Conservation (phyloP, 108 stramenopile species). For the Pseudonitzschia pungens region DNA sequence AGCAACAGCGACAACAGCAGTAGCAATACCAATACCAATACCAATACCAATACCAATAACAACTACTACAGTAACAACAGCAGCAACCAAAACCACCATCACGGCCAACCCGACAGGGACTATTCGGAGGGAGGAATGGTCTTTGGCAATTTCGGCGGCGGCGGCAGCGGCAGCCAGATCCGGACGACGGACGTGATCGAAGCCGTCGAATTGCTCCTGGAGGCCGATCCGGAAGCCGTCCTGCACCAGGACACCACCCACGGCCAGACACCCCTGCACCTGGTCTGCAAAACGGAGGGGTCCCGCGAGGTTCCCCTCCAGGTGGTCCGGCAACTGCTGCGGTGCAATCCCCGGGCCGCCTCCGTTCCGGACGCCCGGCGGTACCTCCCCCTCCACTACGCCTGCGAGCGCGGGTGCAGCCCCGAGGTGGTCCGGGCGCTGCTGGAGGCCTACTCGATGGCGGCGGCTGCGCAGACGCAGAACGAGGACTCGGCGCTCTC, state of each 20-base stretch:
- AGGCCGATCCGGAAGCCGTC: conserved; percentile 16
- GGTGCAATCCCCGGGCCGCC: conserved; percentile 18
- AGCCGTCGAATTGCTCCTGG: conserved; percentile 4
- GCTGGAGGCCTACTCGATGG: conserved; percentile 22
- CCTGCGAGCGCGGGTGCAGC: conserved; percentile 38
- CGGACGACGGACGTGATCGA: background rate
- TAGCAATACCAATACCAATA: too few relatives aligned
- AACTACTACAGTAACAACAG: too few relatives aligned
- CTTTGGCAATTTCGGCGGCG: background rate
- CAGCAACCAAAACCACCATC: too few relatives aligned
- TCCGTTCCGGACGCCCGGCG: conserved; percentile 31
- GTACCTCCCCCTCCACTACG: conserved; percentile 48
- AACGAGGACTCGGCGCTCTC: conserved; percentile 52
- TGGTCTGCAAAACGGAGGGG: conserved; percentile 35
- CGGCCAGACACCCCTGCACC: conserved; percentile 44
- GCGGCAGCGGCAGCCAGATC: background rate
- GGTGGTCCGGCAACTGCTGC: conserved; percentile 21
- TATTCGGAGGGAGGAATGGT: too few relatives aligned
- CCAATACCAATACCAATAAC: too few relatives aligned
- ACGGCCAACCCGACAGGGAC: background rate
- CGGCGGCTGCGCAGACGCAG: conserved; percentile 33
- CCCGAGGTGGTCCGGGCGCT: conserved; percentile 26
- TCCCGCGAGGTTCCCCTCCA: conserved; percentile 13
- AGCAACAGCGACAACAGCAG: too few relatives aligned
- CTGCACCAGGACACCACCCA: conserved; percentile 11